Percentiles rank a stretch among this genome's conserved stretches.
phyloP scores from a whole-genome alignment of 257 asterid genomes.

The Plantago major region DNA sequence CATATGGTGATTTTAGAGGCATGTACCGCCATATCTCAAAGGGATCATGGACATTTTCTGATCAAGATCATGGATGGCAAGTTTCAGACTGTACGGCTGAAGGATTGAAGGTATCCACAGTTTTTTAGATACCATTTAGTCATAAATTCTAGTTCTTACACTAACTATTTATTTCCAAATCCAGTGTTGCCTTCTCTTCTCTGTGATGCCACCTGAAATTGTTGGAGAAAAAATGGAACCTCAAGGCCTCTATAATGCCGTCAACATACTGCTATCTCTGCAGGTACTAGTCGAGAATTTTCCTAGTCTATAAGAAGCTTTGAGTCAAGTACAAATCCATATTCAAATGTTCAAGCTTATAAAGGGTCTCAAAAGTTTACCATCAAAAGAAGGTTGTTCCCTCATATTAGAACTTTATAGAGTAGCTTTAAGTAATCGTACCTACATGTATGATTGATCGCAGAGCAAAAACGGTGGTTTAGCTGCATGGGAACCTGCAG shows the following conservation, averaged over 20 bases:
- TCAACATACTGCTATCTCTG: conserved; percentile 59
- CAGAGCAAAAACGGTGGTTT: conserved; percentile 94
- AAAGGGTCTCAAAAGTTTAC: background rate
- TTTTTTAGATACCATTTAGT: background rate
- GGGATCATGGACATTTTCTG: conserved; percentile 94
- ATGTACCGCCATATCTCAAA: conserved; percentile 84
- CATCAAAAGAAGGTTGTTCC: background rate
- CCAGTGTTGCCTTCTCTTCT: conserved; percentile 78
- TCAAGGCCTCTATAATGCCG: conserved; percentile 60
- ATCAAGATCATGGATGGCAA: conserved; percentile 98
- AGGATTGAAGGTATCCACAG: conserved; percentile 57
- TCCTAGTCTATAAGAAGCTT: no score
- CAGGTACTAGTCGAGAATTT: conserved; percentile 41
- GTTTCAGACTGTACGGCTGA: conserved; percentile 98
- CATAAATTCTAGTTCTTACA: no score
- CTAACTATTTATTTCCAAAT: background rate
- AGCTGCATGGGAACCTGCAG: conserved; percentile 98
- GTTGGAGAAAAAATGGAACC: conserved; percentile 72
- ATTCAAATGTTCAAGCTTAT: no score
- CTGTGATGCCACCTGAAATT: conserved; percentile 71
- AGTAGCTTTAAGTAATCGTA: conserved; percentile 1
- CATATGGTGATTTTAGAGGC: conserved; percentile 71
- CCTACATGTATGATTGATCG: conserved; percentile 8
- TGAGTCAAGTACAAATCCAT: no score
- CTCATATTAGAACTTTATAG: background rate